Conservation (phyloP, 148 eudicot genomes). For the Rhododendron henanense region DNA sequence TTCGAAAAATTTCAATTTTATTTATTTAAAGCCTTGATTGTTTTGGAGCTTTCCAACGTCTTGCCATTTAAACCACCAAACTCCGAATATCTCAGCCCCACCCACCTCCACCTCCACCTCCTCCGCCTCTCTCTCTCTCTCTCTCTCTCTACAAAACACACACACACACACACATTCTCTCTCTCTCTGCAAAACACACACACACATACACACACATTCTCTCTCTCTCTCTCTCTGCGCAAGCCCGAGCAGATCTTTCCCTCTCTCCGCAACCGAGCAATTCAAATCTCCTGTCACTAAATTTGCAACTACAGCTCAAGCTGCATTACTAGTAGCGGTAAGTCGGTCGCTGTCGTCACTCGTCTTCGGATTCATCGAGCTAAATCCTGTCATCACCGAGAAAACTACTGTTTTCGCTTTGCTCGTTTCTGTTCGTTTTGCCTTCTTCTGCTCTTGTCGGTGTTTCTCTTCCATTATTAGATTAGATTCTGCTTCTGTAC, state of each 20-base stretch:
- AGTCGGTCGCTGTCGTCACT: not conserved
- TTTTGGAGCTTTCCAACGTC: constrained; percentile 21
- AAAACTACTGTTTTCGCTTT: not conserved
- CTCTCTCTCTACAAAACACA: not conserved
- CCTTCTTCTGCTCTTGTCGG: constrained; percentile 1
- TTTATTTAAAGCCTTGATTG: not conserved
- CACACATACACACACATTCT: not conserved
- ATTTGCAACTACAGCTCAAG: not conserved
- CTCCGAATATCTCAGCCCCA: constrained; percentile 14
- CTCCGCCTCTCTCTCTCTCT: not conserved
- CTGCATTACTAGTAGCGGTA: constrained; percentile 12
- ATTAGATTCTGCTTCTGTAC: not conserved
- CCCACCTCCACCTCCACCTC: not conserved
- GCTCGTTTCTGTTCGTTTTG: not conserved
- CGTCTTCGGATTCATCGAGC: not conserved
- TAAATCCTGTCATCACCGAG: not conserved
- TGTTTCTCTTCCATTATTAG: not conserved
- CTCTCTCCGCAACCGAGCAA: not conserved
- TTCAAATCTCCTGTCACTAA: not conserved
- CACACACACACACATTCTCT: not conserved
- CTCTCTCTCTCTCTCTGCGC: not conserved
- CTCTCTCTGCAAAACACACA: not conserved
- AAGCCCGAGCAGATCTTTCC: not conserved
- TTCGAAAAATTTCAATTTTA: not conserved
- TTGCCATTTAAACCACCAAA: constrained; percentile 34